phyloP scores from a whole-genome alignment of 192 early-diverging fungal genomes.

The Backusella psychrophila region DNA sequence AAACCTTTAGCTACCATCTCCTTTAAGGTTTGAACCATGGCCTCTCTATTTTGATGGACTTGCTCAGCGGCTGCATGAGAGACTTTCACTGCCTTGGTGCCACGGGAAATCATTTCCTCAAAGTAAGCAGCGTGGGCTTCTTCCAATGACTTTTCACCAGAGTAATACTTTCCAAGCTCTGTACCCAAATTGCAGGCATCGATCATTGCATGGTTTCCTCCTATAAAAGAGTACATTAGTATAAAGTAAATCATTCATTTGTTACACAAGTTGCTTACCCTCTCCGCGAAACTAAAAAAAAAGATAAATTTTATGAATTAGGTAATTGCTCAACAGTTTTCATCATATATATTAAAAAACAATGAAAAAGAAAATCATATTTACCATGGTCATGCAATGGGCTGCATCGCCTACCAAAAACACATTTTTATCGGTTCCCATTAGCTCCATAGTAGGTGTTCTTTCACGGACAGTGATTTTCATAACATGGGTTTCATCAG shows the following conservation, averaged over 20 bases:
- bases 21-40: not conserved
- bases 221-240: not conserved
- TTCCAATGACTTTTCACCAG: constrained; percentile 4
- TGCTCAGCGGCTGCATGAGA: not conserved
- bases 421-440: not conserved
- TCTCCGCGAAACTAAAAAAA: constrained; percentile 8
- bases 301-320: no score
- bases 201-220: constrained; percentile 23
- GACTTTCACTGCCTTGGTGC: not conserved
- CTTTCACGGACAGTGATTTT: constrained; percentile 13
- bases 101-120: constrained; percentile 5
- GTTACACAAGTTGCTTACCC: constrained; percentile 9
- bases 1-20: not conserved
- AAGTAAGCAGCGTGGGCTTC: constrained; percentile 1
- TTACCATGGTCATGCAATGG: constrained; percentile 24
- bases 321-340: no score
- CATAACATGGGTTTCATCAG: not conserved
- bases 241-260: not conserved
- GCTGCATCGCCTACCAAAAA: constrained; percentile 21
- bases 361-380: no score
- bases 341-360: no score
- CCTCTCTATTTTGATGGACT: not conserved
- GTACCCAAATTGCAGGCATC: constrained; percentile 17
- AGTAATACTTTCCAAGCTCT: not conserved
- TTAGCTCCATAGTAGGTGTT: not conserved